Base-by-base conservation (phyloP, 768 basidiomycete species). In the Serendipita sp. region DNA sequence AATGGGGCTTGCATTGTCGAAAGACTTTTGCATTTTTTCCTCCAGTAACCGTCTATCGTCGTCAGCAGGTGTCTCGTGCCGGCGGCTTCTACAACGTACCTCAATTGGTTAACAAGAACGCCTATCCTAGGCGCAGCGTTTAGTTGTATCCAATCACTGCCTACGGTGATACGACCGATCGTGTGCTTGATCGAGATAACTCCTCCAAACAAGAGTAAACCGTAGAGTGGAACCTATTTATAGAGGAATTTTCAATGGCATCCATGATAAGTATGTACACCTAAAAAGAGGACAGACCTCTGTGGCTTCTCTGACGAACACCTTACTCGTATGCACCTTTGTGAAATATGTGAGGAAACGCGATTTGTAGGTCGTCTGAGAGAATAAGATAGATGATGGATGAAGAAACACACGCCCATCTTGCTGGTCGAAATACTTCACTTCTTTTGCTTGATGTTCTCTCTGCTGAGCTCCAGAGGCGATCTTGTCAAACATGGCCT, bases 61-160 rank as follows among this genome's bases (percentile, higher is more conserved):
- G 42, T 34, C 42, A 51, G 62, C 4, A 28, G 45, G 51, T 28
- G 3, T 24, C 30, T 41, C 2, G 16, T 33, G 22, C 24, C 24
- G 13, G 20, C 38, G 13, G 20, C 38, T 41, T 24, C 71, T 77
- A 65, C 24, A 31, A 67, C 69, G 38, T 69, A 88, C 89, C 89
- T 78, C 11, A 93, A 73, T 66, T 92, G 89, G 68, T 92, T 92
- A 43, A 90, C 86, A 30, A 96, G 78, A 11, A 92, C 83, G 1
- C 91, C 92, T 56, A 95, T 94, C 7, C 91, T 80, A n/a, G 93
- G 88, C 82, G 85, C 89, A 0, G 90, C 88, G 62, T 78, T 81
- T 65, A 95, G 70, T 68, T 80, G 84, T 63, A 96, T 73, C 65
- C 70, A 68, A 3, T 67, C 60, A 14, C 64, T 70, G 13, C 75